Base-by-base conservation (phyloP, 495 filamentous ascomycete species). In the Aspergillus cavernicola region DNA sequence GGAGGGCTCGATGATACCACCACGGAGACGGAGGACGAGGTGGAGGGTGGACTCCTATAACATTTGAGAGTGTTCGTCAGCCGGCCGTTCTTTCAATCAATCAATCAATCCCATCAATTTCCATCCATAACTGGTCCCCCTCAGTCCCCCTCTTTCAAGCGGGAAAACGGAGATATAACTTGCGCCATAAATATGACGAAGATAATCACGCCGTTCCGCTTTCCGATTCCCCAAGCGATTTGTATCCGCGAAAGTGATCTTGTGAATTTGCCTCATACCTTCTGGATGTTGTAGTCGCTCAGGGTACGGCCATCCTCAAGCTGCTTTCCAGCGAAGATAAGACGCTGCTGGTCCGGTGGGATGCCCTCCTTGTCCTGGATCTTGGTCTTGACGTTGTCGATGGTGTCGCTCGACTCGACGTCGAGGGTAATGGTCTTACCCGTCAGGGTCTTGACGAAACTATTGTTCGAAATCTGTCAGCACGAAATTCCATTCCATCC, bases 361-460 rank as follows among this genome's bases (percentile, higher is more conserved):
- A 98, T 98, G 65, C 93, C 93, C 78, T 98, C 93, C 87, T 98
- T 98, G 78, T 98, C 93, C 81, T 98, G 92, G 74, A 95, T 95
- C 84, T 95, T 95, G 73, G 81, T 80, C 81, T 92, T 95, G 72
- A 95, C 89, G 82, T 93, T 93, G 82, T 95, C 93, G 87, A 98
- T 97, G 59, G 93, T 97, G 80, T 97, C 92, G 70, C 84, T 88
- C 72, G 90, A 95, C 84, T 97, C 92, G 74, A 96, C 92, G 84
- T 98, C 93, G 69, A 98, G 89, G 78, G 93, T 97, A 85, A 97
- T 98, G 77, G 93, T 98, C 87, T 97, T 97, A 80, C 93, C 91
- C 79, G 90, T 93, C 63, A 93, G 86, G 80, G 89, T 92, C 82
- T 93, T 92, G 80, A 93, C 89, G 86, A 93, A 95, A 84, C 89